Base-by-base conservation (phyloP, 257 asterid genomes). In the Solanum corneliomulleri region DNA sequence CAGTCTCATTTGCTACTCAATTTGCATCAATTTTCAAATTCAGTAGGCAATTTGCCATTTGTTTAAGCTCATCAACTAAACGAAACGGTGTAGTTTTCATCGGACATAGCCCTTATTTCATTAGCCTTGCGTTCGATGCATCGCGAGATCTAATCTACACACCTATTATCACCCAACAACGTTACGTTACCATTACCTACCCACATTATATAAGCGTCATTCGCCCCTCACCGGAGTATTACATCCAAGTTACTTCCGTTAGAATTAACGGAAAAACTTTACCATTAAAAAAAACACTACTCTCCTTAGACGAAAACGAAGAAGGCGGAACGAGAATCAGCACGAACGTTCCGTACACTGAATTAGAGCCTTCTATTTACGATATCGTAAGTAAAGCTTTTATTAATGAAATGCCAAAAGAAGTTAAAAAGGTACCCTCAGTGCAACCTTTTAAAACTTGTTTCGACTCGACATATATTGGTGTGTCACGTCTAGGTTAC, bases 31-130 rank as follows among this genome's bases (percentile, higher is more conserved):
- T 1, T 60, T 84, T 88, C 31, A 21, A 66, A 70, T 37, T 88
- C 80, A 41, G 52, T 8, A 58, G 87, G 64, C 68, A 62, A 35
- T 88, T 88, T 44, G 87, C 87, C 1, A 45, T 88, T 62, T 88
- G 89, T 68, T 44, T 88, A 45, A 37, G 68, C 18, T 75, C 69
- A 29, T 52, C 85, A 47, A 80, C 85, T 0, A 4, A 49, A 16
- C 68, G 68, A 29, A 75, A 60, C 7, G 89, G 89, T 10, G 89
- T 88, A 16, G 42, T 88, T 27, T 72, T 88, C 70, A 83, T 88
- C 64, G 89, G 89, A 16, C 87, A 88, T 11, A 83, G 87, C 44
- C 89, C 89, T 9, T 88, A 88, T 76, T 49, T 37, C 15, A 25
- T 88, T 1, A 88, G 85, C 60, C 87, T 42, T 0, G 82, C 84